phyloP scores from a whole-genome alignment of 2,329 filamentous ascomycete species.

The Arthrobotrys sphaeroides region DNA sequence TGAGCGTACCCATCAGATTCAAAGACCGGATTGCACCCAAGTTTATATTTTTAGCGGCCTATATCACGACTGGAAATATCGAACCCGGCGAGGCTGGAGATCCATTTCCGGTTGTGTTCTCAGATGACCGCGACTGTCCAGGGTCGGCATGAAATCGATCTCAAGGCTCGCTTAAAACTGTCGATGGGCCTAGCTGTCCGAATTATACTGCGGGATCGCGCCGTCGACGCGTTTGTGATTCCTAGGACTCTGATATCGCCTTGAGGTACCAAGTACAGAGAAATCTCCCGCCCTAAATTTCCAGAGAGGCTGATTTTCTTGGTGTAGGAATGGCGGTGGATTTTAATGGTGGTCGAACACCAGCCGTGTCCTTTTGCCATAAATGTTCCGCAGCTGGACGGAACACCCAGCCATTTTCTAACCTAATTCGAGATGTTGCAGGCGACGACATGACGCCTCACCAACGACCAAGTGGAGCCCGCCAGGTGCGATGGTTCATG shows the following conservation, averaged over 20 bases:
- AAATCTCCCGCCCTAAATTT: background rate
- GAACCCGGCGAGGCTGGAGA: background rate
- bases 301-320: background rate
- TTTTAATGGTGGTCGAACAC: background rate
- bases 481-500: background rate
- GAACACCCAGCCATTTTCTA: constrained; percentile 11
- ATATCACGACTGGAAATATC: background rate
- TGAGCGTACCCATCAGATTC: background rate
- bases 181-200: no score
- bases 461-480: constrained; percentile 22
- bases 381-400: constrained; percentile 19
- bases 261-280: constrained; percentile 15
- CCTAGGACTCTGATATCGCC: constrained; percentile 11
- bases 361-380: background rate
- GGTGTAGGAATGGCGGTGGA: background rate
- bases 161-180: background rate
- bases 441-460: constrained; percentile 26
- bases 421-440: constrained; percentile 22
- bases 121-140: background rate
- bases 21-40: background rate
- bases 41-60: background rate
- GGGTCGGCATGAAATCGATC: background rate
- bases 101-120: background rate
- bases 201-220: constrained; percentile 17
- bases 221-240: background rate